Percentiles rank a stretch among this genome's conserved stretches.
Evolutionary conservation across 225 moss, liverwort and hornwort species (phyloP).

Genomic region (Rhytidiadelphus loreus): DNA sequence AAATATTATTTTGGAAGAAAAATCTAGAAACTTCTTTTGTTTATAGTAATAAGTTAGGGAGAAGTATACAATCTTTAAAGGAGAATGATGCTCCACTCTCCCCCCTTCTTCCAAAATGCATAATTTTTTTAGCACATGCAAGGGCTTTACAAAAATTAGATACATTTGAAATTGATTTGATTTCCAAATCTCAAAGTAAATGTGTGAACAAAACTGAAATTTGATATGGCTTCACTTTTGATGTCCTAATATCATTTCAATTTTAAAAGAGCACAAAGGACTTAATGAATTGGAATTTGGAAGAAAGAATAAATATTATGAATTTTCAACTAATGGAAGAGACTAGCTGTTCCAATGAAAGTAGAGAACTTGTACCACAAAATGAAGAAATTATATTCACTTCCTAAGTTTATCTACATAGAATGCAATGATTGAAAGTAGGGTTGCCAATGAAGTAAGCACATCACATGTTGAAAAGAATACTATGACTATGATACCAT

Average conservation of each 20-base stretch:
- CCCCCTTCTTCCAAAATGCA: accelerated
- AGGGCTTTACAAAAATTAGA: not conserved
- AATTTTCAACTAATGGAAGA: not conserved
- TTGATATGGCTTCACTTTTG: too few species aligned
- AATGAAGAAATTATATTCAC: not conserved
- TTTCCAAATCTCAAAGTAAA: not conserved
- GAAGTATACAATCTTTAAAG: not conserved
- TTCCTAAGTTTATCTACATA: not conserved
- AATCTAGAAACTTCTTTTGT: not conserved
- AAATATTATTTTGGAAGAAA: not conserved
- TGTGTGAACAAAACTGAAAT: not conserved
- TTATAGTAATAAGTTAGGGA: not conserved
- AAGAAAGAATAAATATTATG: not conserved
- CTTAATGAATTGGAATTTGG: not conserved
- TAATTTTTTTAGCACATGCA: not conserved
- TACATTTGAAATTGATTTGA: not conserved
- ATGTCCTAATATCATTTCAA: too few species aligned
- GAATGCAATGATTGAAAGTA: not conserved
- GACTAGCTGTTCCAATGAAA: not conserved
- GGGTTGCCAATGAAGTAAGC: accelerated
- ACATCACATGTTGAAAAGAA: not conserved
- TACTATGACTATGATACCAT: not conserved
- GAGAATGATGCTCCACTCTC: not conserved
- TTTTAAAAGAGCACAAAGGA: not conserved
- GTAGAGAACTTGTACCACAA: not conserved